phyloP scores from a whole-genome alignment of 2,329 filamentous ascomycete species.

The Pseudogymnoascus sp. region DNA sequence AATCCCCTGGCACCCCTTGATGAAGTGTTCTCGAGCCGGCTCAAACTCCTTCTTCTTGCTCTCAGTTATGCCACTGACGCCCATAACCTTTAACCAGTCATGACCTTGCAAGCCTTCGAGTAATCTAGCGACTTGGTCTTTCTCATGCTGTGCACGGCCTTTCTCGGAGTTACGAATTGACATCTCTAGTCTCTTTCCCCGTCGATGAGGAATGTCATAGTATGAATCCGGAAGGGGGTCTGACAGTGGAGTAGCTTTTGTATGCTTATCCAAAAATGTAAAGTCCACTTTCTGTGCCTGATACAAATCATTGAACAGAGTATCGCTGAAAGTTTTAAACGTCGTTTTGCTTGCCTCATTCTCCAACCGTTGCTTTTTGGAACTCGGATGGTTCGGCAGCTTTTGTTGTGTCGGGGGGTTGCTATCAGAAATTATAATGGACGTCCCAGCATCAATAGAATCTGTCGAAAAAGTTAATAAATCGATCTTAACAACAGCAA shows the following conservation, averaged over 20 bases:
- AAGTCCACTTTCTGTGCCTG: constrained; percentile 50
- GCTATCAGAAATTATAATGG: constrained; percentile 60
- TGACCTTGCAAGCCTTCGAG: constrained; percentile 79
- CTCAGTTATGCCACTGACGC: constrained; percentile 72
- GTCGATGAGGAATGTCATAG: constrained; percentile 47
- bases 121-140: constrained; percentile 53
- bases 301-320: constrained; percentile 46
- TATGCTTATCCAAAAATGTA: constrained; percentile 41
- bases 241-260: constrained; percentile 27
- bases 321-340: constrained; percentile 46
- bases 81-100: constrained; percentile 90
- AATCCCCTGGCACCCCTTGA: constrained; percentile 70
- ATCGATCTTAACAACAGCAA: background rate
- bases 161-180: constrained; percentile 56
- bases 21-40: constrained; percentile 74
- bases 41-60: constrained; percentile 80
- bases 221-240: constrained; percentile 49
- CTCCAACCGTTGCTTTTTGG: background rate
- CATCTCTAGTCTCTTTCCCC: constrained; percentile 51
- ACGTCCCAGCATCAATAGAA: constrained; percentile 61
- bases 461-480: constrained; percentile 44
- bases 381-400: background rate
- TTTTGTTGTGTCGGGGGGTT: constrained; percentile 17
- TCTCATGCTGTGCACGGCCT: constrained; percentile 57
- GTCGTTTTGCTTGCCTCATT: constrained; percentile 27